These are phyloP conservation scores for Monosporascus sp. DNA, from an alignment of 2,329 filamentous ascomycete genomes.

Conservation along the genomic window DNA sequence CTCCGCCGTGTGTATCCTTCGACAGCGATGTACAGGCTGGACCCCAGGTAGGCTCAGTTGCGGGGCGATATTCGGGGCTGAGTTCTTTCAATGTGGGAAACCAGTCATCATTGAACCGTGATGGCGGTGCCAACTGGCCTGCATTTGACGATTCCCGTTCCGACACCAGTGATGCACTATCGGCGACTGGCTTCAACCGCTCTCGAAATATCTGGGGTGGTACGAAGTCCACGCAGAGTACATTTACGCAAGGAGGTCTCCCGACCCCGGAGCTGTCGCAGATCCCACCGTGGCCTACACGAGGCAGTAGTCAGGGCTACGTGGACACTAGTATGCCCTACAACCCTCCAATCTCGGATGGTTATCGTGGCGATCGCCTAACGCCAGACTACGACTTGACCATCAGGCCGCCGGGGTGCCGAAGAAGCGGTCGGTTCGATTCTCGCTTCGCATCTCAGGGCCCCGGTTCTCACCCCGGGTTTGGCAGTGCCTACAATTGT, in stretches of 20 bases:
- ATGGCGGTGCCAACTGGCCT: constrained; percentile 47
- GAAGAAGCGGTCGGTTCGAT: constrained; percentile 45
- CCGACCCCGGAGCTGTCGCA: constrained; percentile 31
- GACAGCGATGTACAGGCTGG: constrained; percentile 21
- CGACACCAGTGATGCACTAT: constrained; percentile 51
- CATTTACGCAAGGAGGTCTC: constrained; percentile 19
- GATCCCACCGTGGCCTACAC: constrained; percentile 43
- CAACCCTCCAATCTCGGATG: constrained; percentile 30
- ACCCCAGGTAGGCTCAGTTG: constrained; percentile 25
- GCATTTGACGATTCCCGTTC: constrained; percentile 50
- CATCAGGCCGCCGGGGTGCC: constrained; percentile 36
- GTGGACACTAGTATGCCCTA: constrained; percentile 35
- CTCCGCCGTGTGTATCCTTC: constrained; percentile 21
- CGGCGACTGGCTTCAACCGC: constrained; percentile 47
- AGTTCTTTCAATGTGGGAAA: constrained; percentile 21
- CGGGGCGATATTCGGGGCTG: constrained; percentile 16
- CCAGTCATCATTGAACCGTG: constrained; percentile 31
- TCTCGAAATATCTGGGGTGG: constrained; percentile 53
- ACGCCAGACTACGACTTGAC: constrained; percentile 45
- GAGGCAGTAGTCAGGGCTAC: constrained; percentile 35
- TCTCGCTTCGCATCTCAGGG: constrained; percentile 27
- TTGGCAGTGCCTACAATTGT: constrained; percentile 30
- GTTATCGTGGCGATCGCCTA: constrained; percentile 41
- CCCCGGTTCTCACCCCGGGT: constrained; percentile 28
- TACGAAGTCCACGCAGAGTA: constrained; percentile 33